Percentiles rank a stretch among this genome's conserved stretches.
These are phyloP conservation scores for Grosmannia serpens DNA, from an alignment of 2,329 filamentous ascomycete genomes.

Conservation along the genomic window DNA sequence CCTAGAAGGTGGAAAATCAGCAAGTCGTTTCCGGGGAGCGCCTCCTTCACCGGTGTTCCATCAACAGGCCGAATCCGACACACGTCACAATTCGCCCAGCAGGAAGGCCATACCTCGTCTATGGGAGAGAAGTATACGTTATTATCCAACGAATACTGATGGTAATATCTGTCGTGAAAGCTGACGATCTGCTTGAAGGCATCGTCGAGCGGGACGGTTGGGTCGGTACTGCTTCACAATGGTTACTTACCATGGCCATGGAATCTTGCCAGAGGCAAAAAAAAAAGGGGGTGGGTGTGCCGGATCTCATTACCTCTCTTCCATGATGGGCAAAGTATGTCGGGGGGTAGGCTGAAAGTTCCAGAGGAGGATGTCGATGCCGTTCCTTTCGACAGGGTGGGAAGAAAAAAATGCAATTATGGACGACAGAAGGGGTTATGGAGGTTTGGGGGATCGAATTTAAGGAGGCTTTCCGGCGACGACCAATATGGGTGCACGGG, in stretches of 20 bases:
- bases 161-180: constrained; percentile 53
- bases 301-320: constrained; percentile 4
- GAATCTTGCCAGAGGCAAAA: neutral
- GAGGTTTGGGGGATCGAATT: constrained; percentile 5
- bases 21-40: neutral
- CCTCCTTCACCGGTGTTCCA: too few relatives aligned
- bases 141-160: constrained; percentile 54
- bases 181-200: constrained; percentile 46
- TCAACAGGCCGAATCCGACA: too few relatives aligned
- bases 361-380: neutral
- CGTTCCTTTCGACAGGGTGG: neutral
- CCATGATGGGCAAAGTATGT: constrained; percentile 2
- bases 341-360: neutral
- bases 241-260: constrained; percentile 1
- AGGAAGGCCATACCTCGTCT: constrained; percentile 48
- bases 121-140: constrained; percentile 56
- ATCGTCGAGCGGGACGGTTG: constrained; percentile 43
- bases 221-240: constrained; percentile 27
- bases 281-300: neutral
- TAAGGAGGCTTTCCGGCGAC: constrained; percentile 5
- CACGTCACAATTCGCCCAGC: neutral
- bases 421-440: neutral
- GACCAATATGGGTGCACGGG: constrained; percentile 8
- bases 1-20: constrained; percentile 29
- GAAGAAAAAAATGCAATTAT: neutral